phyloP scores from a whole-genome alignment of 441 rosid genomes.

The Adansonia grandidieri region DNA sequence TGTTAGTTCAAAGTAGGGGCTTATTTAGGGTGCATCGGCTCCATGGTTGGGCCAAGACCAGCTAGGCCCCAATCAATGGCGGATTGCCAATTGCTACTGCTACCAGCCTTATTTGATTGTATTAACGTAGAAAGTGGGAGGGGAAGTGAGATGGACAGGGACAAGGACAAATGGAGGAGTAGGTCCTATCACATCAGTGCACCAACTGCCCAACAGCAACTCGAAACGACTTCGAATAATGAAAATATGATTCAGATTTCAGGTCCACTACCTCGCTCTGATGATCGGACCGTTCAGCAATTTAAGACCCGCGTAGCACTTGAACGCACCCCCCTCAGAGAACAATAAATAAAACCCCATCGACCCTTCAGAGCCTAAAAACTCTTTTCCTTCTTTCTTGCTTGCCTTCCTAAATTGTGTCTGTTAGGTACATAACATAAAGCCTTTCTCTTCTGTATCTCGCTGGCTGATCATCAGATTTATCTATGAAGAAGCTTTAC shows the following conservation, averaged over 20 bases:
- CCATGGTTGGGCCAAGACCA: conserved; percentile 12
- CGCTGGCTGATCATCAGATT: conserved; percentile 10
- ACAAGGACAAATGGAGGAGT: conserved; percentile 19
- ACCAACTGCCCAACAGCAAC: conserved; percentile 11
- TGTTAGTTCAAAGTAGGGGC: neutral
- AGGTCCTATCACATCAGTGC: conserved; percentile 26
- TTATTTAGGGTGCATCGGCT: neutral
- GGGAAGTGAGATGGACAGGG: conserved; percentile 2
- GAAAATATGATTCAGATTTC: neutral
- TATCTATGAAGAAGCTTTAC: conserved; percentile 69
- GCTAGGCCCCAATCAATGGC: conserved; percentile 1
- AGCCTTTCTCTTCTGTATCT: conserved; percentile 23
- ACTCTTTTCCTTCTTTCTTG: neutral
- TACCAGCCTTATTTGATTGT: conserved; percentile 17
- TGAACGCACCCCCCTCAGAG: neutral
- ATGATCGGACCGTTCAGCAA: neutral
- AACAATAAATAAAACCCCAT: conserved; percentile 28
- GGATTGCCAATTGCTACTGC: neutral
- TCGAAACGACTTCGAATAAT: conserved; percentile 10
- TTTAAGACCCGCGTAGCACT: neutral
- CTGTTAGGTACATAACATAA: conserved; percentile 18
- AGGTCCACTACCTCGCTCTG: neutral
- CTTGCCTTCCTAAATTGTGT: neutral
- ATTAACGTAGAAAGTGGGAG: conserved; percentile 26
- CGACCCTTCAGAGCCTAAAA: neutral